phyloP scores from a whole-genome alignment of 768 basidiomycete species.

The Russula vinacea region DNA sequence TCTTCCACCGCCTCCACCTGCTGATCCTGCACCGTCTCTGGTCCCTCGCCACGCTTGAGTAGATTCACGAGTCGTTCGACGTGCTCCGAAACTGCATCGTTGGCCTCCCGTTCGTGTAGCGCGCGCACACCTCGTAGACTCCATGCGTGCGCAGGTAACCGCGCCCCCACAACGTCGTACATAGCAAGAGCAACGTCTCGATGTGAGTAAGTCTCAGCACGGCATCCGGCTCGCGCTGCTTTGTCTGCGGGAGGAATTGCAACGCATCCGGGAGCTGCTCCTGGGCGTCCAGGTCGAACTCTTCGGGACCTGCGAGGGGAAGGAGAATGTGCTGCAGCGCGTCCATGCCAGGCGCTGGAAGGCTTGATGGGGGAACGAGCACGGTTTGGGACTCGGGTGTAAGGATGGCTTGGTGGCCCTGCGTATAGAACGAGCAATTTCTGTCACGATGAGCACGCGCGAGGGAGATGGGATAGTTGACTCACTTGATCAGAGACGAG shows the following conservation, averaged over 20 bases:
- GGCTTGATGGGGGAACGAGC: slow-evolving; percentile 55
- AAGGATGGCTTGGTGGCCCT: slow-evolving; percentile 69
- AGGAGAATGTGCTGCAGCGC: slow-evolving; percentile 81
- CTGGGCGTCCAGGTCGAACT: slow-evolving; percentile 90
- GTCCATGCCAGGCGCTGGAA: slow-evolving; percentile 71
- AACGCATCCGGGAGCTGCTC: slow-evolving; percentile 80
- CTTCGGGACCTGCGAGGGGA: slow-evolving; percentile 92
- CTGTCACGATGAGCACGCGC: slow-evolving; percentile 41
- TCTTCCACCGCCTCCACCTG: slow-evolving; percentile 33
- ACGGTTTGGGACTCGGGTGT: slow-evolving; percentile 57
- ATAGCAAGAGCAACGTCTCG: slow-evolving; percentile 86
- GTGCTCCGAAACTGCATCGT: slow-evolving; percentile 81
- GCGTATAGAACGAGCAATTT: slow-evolving; percentile 71
- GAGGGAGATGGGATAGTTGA: neutral
- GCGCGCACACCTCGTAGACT: slow-evolving; percentile 83
- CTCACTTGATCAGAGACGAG: slow-evolving; percentile 80
- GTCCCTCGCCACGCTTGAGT: slow-evolving; percentile 74
- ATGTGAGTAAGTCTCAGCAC: slow-evolving; percentile 76
- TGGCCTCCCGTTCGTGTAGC: slow-evolving; percentile 72
- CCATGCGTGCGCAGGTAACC: slow-evolving; percentile 76
- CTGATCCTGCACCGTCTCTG: slow-evolving; percentile 44
- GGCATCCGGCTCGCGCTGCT: slow-evolving; percentile 76
- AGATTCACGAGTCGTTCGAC: slow-evolving; percentile 86
- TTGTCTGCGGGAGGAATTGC: slow-evolving; percentile 84
- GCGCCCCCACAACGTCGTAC: slow-evolving; percentile 85